Conservation (phyloP, 2,329 filamentous ascomycete species). For the Talaromyces piceae region DNA sequence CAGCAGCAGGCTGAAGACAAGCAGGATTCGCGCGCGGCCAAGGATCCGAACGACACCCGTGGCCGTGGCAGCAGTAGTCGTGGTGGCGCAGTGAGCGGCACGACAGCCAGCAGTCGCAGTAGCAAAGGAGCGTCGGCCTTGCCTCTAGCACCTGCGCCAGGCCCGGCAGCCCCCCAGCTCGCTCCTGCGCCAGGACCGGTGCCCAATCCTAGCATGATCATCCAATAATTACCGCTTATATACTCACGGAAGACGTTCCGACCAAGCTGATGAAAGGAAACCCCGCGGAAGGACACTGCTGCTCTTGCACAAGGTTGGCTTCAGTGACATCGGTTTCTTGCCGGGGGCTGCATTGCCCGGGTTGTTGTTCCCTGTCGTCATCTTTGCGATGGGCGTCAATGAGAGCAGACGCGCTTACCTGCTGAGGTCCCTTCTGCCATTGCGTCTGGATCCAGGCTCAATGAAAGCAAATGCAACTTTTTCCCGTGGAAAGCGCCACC, state of each 20-base stretch:
- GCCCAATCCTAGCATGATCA: not conserved
- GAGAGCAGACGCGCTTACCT: no score
- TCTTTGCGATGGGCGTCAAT: no score
- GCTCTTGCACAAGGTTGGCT: no score
- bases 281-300: no score
- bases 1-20: slow-evolving; percentile 77
- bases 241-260: not conserved
- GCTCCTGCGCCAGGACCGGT: slow-evolving; percentile 7
- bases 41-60: slow-evolving; percentile 20
- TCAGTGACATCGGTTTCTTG: no score
- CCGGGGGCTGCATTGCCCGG: no score
- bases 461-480: no score
- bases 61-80: slow-evolving; percentile 14
- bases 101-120: not conserved
- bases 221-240: not conserved
- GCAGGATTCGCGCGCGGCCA: slow-evolving; percentile 45
- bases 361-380: no score
- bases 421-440: no score
- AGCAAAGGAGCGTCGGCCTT: slow-evolving; percentile 8
- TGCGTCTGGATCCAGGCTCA: no score
- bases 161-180: not conserved
- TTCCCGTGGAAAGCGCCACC: no score
- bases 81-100: slow-evolving; percentile 4
- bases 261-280: no score
- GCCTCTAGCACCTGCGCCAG: slow-evolving; percentile 10